phyloP scores from a whole-genome alignment of 116 monocot genomes.

The Cymodocea nodosa region DNA sequence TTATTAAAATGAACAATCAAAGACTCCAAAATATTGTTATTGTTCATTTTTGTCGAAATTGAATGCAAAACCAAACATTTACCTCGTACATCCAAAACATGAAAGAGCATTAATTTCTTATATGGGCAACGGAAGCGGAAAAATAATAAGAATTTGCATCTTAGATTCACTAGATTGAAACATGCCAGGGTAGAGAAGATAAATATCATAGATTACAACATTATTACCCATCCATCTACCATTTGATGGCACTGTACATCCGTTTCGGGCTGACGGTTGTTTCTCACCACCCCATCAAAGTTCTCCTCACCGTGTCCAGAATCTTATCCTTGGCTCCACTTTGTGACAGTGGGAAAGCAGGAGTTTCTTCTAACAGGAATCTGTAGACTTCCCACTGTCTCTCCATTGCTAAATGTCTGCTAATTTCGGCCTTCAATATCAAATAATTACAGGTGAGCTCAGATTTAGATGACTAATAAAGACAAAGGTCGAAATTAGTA shows the following conservation, averaged over 20 bases:
- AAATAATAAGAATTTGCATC: no score
- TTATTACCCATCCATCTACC: not conserved
- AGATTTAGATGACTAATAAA: slow-evolving; percentile 4
- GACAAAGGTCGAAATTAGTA: not conserved
- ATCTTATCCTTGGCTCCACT: slow-evolving; percentile 26
- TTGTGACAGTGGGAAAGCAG: slow-evolving; percentile 32
- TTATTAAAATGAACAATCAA: no score
- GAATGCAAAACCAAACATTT: no score
- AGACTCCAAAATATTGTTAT: no score
- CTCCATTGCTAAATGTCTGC: slow-evolving; percentile 40
- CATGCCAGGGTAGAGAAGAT: not conserved
- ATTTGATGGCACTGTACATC: not conserved
- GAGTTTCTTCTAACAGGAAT: slow-evolving; percentile 60
- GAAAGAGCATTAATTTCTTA: no score
- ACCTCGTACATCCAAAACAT: no score
- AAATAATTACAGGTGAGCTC: not conserved
- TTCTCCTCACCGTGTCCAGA: slow-evolving; percentile 52
- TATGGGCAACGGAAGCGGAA: no score
- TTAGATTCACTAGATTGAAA: no score
- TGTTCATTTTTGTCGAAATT: no score
- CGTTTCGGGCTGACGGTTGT: no score
- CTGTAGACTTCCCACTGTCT: slow-evolving; percentile 92
- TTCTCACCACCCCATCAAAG: slow-evolving; percentile 6
- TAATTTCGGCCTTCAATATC: slow-evolving; percentile 65
- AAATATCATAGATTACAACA: not conserved